Evolutionary conservation across 345 rosid genomes (phyloP).

Genomic region (Angophora floribunda): DNA sequence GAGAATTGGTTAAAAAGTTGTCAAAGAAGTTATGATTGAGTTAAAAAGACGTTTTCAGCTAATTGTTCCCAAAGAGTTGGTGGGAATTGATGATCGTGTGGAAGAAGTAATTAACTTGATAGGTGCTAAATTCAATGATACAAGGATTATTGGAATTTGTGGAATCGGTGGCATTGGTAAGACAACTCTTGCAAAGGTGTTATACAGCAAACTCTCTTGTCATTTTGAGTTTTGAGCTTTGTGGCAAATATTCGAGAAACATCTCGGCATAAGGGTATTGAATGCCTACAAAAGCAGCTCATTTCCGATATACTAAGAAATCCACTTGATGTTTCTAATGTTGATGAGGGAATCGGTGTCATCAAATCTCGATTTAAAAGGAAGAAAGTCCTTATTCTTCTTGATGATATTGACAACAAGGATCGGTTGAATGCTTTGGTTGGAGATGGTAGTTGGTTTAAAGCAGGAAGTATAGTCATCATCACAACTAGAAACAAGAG

Average conservation of each 20-base stretch:
- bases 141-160: background rate
- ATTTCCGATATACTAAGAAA: fast-evolving
- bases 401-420: background rate
- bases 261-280: background rate
- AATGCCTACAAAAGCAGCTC: background rate
- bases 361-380: background rate
- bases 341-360: fast-evolving
- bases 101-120: background rate
- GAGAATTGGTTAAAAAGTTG: background rate
- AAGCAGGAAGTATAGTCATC: background rate
- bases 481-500: background rate
- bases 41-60: background rate
- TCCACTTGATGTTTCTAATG: background rate
- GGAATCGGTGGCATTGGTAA: background rate
- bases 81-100: background rate
- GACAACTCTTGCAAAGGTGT: background rate
- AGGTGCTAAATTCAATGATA: background rate
- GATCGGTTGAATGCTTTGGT: background rate
- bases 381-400: background rate
- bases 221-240: background rate
- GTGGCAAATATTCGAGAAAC: background rate
- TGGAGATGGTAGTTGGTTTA: background rate
- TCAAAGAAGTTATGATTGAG: background rate
- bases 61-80: background rate
- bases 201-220: fast-evolving